Evolutionary conservation across 1,139 yeast species (phyloP).

Genomic region (Yamadazyma trypodendri): DNA sequence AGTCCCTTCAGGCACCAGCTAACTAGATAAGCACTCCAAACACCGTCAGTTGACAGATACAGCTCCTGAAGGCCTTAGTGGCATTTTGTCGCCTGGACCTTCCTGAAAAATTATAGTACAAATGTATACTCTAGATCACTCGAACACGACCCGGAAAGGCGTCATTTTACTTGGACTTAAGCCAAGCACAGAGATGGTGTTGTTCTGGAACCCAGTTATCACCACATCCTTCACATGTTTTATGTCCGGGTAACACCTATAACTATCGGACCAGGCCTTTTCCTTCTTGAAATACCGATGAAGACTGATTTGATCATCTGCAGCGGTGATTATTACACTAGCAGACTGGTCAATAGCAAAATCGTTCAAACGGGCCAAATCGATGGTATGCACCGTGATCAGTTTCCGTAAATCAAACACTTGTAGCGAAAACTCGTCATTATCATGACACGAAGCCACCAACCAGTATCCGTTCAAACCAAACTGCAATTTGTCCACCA

Average conservation of each 20-base stretch:
- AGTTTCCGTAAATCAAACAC: slow-evolving; percentile 61
- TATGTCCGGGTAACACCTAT: not conserved
- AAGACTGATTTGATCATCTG: slow-evolving; percentile 14
- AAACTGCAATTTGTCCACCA: slow-evolving; percentile 45
- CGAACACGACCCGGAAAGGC: not conserved
- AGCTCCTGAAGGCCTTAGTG: not conserved
- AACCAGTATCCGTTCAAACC: slow-evolving; percentile 75
- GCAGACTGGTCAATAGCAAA: slow-evolving; percentile 50
- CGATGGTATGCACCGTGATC: slow-evolving; percentile 26
- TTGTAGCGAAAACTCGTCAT: slow-evolving; percentile 25
- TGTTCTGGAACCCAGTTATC: not conserved
- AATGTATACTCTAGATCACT: too few species aligned
- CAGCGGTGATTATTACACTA: slow-evolving; percentile 18
- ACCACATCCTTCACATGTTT: not conserved
- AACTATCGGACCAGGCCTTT: slow-evolving; percentile 35
- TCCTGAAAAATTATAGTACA: not conserved
- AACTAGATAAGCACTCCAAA: not conserved
- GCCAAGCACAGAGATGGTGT: not conserved
- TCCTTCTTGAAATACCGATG: slow-evolving; percentile 46
- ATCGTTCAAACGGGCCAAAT: slow-evolving; percentile 17
- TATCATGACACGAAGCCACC: slow-evolving; percentile 20
- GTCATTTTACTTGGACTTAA: not conserved
- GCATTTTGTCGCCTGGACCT: not conserved
- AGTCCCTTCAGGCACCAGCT: not conserved
- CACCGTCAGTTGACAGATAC: too few species aligned